phyloP scores from a whole-genome alignment of 1,284 basidiomycete species.

The Malassezia sympodialis region DNA sequence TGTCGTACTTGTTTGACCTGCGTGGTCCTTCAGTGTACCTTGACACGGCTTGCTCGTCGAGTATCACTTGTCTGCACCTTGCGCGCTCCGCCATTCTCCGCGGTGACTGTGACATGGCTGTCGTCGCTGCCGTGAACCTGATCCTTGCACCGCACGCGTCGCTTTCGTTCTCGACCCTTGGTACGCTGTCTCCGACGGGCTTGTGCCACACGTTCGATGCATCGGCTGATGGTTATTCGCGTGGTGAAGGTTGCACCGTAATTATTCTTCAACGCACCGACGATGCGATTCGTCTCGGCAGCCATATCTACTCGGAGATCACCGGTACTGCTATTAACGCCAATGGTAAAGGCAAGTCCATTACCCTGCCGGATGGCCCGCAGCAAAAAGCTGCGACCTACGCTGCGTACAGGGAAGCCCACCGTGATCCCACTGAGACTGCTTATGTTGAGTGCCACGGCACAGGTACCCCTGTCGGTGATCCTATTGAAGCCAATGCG shows the following conservation, averaged over 20 bases:
- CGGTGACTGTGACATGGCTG: slow-evolving; percentile 22
- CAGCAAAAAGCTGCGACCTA: slow-evolving; percentile 8
- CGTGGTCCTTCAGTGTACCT: slow-evolving; percentile 18
- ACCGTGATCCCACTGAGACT: slow-evolving; percentile 9
- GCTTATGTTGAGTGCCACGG: slow-evolving; percentile 20
- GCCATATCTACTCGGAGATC: slow-evolving; percentile 21
- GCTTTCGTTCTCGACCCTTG: slow-evolving; percentile 16
- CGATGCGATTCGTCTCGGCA: slow-evolving; percentile 11
- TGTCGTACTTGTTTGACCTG: slow-evolving; percentile 21
- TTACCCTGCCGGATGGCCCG: slow-evolving; percentile 17
- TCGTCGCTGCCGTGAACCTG: slow-evolving; percentile 19
- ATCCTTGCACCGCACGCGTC: slow-evolving; percentile 12
- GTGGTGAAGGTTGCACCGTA: slow-evolving; percentile 20
- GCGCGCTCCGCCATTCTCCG: slow-evolving; percentile 14
- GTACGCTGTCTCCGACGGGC: slow-evolving; percentile 17
- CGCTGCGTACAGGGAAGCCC: slow-evolving; percentile 13
- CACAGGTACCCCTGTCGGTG: slow-evolving; percentile 23
- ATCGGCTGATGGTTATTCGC: slow-evolving; percentile 19
- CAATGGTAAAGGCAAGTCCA: slow-evolving; percentile 17
- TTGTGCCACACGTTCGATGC: slow-evolving; percentile 20
- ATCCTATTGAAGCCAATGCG: slow-evolving; percentile 20
- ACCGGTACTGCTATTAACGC: slow-evolving; percentile 18
- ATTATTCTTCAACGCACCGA: slow-evolving; percentile 20
- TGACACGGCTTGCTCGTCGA: slow-evolving; percentile 22
- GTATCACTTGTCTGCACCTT: slow-evolving; percentile 21